Conservation (phyloP, 2,329 filamentous ascomycete species). For the Mycosphaerelloides madeirae region DNA sequence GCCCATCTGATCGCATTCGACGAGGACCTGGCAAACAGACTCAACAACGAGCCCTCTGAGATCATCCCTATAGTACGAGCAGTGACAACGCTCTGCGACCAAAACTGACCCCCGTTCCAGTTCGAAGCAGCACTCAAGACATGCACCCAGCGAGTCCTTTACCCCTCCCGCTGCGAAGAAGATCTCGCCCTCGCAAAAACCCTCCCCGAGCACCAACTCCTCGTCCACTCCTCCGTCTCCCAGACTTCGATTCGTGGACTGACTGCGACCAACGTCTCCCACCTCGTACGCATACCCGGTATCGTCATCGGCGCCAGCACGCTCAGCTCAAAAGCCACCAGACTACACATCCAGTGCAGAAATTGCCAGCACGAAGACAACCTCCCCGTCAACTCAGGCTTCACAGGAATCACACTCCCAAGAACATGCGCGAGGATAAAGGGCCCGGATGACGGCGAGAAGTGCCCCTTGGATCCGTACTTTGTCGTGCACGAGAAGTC, state of each 20-base stretch:
- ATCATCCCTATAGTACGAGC: conserved; percentile 79
- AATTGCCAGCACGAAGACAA: conserved; percentile 71
- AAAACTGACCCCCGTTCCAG: conserved; percentile 44
- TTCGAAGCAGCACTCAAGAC: conserved; percentile 86
- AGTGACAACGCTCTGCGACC: background rate
- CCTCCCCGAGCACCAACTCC: conserved; percentile 82
- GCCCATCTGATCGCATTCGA: conserved; percentile 94
- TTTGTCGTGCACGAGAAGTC: conserved; percentile 93
- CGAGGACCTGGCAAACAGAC: conserved; percentile 84
- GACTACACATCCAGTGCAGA: conserved; percentile 80
- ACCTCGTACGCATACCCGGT: conserved; percentile 92
- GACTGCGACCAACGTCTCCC: conserved; percentile 85
- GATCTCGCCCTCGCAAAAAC: conserved; percentile 46
- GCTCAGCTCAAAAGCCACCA: conserved; percentile 90
- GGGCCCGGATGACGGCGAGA: conserved; percentile 55
- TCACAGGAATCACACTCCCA: conserved; percentile 80
- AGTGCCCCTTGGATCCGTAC: conserved; percentile 91
- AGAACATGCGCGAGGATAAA: conserved; percentile 64
- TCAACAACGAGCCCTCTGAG: conserved; percentile 85
- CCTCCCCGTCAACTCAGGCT: conserved; percentile 74
- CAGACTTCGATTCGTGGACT: conserved; percentile 91
- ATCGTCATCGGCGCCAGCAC: conserved; percentile 98
- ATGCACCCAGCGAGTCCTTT: conserved; percentile 91
- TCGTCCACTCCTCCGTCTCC: conserved; percentile 86
- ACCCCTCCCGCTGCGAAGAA: conserved; percentile 64